phyloP scores from a whole-genome alignment of 208 protist species.

The Trypanosoma vivax region DNA sequence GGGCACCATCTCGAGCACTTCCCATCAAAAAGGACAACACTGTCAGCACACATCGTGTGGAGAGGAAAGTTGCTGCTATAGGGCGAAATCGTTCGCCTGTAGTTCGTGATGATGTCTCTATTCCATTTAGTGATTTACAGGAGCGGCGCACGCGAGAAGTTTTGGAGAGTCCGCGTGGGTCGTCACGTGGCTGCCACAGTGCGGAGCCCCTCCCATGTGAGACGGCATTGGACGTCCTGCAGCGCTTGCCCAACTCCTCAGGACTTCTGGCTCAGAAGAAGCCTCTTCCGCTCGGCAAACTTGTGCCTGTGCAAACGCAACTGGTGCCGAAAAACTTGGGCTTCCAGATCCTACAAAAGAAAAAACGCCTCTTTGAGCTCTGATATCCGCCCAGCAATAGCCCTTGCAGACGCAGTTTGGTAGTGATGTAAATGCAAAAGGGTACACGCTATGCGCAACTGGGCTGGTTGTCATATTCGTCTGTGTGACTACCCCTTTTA shows the following conservation, averaged over 20 bases:
- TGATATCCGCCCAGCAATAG: neutral
- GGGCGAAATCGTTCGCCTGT: neutral
- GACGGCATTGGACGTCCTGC: conserved; percentile 11
- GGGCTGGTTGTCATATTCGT: neutral
- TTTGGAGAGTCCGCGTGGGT: neutral
- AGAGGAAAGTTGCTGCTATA: too few species aligned
- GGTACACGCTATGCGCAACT: too few species aligned
- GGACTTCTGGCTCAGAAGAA: neutral
- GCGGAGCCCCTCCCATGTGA: neutral
- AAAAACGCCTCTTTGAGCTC: conserved; percentile 10
- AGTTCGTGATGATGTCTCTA: neutral
- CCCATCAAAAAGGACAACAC: too few species aligned
- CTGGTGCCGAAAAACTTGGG: conserved; percentile 1
- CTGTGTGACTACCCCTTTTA: neutral
- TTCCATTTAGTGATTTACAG: neutral
- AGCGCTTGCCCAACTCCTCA: conserved; percentile 6
- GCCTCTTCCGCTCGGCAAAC: neutral
- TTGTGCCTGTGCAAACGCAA: neutral
- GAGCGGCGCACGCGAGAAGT: neutral
- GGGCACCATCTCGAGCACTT: neutral
- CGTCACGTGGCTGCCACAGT: neutral
- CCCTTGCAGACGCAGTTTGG: too few species aligned
- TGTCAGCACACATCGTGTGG: too few species aligned
- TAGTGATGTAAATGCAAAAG: too few species aligned
- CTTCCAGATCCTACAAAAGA: conserved; percentile 15